A percentile compares a stretch with the other conserved stretches of the same genome.
Evolutionary conservation across 148 eudicot genomes (phyloP).

Genomic region (Rhododendron vialii): DNA sequence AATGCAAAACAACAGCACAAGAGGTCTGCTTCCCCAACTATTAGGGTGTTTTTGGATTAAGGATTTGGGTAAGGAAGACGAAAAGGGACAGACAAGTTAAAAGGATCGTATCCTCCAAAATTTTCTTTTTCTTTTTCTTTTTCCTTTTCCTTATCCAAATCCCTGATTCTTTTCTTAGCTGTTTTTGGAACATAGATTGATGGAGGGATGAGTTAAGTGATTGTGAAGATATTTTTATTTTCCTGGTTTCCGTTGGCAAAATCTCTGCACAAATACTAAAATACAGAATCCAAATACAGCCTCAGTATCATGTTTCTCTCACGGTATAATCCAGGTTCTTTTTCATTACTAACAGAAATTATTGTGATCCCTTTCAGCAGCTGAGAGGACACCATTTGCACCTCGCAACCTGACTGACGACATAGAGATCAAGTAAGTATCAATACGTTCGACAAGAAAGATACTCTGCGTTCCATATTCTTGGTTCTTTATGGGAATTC

Average conservation of each 20-base stretch:
- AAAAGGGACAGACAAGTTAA: background rate
- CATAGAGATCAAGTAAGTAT: conserved; percentile 40
- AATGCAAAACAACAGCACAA: conserved; percentile 14
- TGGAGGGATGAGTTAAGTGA: background rate
- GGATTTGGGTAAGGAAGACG: background rate
- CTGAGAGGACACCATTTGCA: conserved; percentile 25
- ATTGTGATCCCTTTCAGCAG: conserved; percentile 13
- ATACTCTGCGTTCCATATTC: background rate
- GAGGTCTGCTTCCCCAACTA: conserved; percentile 25
- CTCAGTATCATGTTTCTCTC: background rate
- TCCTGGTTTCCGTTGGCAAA: background rate
- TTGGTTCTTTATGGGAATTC: background rate
- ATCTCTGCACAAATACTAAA: background rate
- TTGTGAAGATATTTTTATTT: background rate
- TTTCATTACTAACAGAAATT: background rate
- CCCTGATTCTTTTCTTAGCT: background rate
- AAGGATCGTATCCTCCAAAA: background rate
- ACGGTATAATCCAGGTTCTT: background rate
- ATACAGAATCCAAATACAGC: background rate
- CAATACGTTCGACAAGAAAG: background rate
- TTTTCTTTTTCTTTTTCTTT: background rate
- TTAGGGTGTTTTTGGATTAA: background rate
- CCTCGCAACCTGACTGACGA: conserved; percentile 17
- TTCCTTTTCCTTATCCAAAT: background rate
- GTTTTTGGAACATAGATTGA: background rate